These are phyloP conservation scores for Maudiozyma pseudohumilis DNA, from an alignment of 805 yeast genomes.

Conservation along the genomic window DNA sequence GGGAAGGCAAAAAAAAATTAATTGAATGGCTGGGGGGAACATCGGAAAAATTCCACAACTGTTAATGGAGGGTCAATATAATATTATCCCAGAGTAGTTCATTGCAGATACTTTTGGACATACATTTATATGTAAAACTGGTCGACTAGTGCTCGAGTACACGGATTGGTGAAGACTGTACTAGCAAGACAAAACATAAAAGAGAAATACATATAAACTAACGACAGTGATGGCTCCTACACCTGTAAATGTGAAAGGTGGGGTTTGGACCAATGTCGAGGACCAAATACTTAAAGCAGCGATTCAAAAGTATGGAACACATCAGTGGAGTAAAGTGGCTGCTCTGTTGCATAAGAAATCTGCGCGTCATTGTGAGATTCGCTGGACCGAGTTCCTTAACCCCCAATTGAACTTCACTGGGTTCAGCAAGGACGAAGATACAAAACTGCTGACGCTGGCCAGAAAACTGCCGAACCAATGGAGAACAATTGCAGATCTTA, in stretches of 20 bases:
- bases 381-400: slow-evolving; percentile 85
- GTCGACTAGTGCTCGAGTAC: no score
- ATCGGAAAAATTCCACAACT: no score
- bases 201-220: no score
- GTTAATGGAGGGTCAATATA: no score
- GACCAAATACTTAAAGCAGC: slow-evolving; percentile 89
- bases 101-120: no score
- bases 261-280: slow-evolving; percentile 75
- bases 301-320: slow-evolving; percentile 83
- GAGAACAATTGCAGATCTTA: slow-evolving; percentile 75
- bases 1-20: no score
- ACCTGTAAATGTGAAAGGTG: slow-evolving; percentile 75
- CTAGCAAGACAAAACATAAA: no score
- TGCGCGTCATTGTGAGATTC: slow-evolving; percentile 82
- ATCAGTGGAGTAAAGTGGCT: slow-evolving; percentile 91
- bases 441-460: slow-evolving; percentile 53
- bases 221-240: slow-evolving; percentile 29
- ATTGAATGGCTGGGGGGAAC: no score
- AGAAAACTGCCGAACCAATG: slow-evolving; percentile 82
- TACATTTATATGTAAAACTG: no score
- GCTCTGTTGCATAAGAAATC: slow-evolving; percentile 77
- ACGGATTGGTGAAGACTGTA: no score
- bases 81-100: no score
- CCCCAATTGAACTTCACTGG: slow-evolving; percentile 55
- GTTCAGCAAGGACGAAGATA: slow-evolving; percentile 76